These are phyloP conservation scores for Amanita molliuscula DNA, from an alignment of 768 basidiomycete genomes.

Conservation along the genomic window DNA sequence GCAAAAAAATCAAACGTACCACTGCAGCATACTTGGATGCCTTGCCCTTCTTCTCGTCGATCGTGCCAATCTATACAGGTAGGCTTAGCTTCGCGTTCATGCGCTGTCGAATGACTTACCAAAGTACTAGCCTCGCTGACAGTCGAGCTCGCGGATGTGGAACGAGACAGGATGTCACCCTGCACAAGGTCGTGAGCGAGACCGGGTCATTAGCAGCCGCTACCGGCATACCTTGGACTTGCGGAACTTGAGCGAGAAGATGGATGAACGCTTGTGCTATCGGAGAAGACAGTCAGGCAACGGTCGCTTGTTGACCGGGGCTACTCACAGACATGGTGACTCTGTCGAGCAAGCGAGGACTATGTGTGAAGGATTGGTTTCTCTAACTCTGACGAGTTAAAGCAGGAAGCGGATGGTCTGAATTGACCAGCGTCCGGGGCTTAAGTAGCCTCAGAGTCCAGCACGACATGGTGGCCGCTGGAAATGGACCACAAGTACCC, in stretches of 20 bases:
- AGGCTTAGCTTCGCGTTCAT: not conserved
- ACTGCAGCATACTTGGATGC: not conserved
- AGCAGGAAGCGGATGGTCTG: not conserved
- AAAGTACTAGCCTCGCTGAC: not conserved
- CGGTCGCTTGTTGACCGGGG: not conserved
- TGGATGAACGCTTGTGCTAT: not conserved
- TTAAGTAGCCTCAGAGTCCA: not conserved
- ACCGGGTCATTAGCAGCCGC: not conserved
- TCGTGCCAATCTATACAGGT: not conserved
- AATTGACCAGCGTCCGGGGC: not conserved
- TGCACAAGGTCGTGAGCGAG: not conserved
- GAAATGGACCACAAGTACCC: not conserved
- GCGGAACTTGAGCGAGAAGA: not conserved
- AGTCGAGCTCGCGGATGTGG: not conserved
- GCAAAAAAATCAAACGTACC: not conserved
- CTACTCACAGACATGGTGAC: not conserved
- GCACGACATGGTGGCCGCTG: not conserved
- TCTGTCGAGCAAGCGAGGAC: not conserved
- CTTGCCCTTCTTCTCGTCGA: not conserved
- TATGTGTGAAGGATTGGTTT: not conserved
- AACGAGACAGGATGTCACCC: not conserved
- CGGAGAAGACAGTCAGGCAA: not conserved
- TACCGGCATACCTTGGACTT: not conserved
- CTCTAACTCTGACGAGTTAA: constrained; percentile 1
- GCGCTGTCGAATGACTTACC: not conserved